A percentile compares a stretch with the other conserved stretches of the same genome.
phyloP scores from a whole-genome alignment of 306 rosid species.

The Vachellia pachyceras region DNA sequence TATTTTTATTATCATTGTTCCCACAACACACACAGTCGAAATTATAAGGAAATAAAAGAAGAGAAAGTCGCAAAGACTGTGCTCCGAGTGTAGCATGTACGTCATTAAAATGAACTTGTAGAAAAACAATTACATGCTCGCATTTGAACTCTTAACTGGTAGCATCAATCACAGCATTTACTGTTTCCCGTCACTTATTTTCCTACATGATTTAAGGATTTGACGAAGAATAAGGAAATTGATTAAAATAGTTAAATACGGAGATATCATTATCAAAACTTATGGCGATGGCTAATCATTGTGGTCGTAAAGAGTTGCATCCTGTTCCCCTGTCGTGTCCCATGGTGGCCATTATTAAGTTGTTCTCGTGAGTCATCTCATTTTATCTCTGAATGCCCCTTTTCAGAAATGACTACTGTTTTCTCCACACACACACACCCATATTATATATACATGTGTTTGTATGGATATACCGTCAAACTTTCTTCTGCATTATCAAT shows the following conservation, averaged over 20 bases:
- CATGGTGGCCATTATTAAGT: not conserved
- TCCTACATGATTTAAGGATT: not conserved
- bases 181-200: not conserved
- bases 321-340: slow-evolving; percentile 8
- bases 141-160: not conserved
- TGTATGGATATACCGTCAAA: not conserved
- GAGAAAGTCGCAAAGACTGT: not conserved
- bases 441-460: no score
- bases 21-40: not conserved
- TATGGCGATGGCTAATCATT: not conserved
- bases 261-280: not conserved
- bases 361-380: slow-evolving; percentile 20
- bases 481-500: not conserved
- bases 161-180: not conserved
- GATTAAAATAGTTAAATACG: not conserved
- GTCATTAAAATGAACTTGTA: slow-evolving; percentile 15
- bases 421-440: not conserved
- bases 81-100: not conserved
- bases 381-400: not conserved
- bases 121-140: slow-evolving; percentile 12
- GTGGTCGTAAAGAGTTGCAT: not conserved
- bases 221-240: not conserved
- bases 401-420: not conserved
- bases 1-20: not conserved
- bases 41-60: not conserved